phyloP scores from a whole-genome alignment of 495 filamentous ascomycete genomes.

The Penicillium herquei region DNA sequence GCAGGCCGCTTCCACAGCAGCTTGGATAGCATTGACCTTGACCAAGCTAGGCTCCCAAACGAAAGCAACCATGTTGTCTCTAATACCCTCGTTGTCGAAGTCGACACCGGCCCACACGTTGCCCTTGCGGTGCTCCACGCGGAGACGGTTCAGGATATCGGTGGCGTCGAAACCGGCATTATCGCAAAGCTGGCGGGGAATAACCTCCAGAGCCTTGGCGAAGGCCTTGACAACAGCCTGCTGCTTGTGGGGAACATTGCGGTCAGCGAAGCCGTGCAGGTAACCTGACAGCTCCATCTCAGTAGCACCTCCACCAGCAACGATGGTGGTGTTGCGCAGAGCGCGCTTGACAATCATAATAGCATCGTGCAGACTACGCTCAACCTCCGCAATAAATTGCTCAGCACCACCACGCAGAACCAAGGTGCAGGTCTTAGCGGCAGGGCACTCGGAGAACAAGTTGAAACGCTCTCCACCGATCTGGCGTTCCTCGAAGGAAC shows the following conservation, averaged over 20 bases:
- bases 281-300: conserved; percentile 97
- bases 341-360: conserved; percentile 99
- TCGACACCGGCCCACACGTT: conserved; percentile 95
- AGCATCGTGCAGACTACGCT: conserved; percentile 94
- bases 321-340: conserved; percentile 88
- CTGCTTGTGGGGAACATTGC: conserved; percentile 90
- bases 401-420: conserved; percentile 94
- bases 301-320: conserved; percentile 89
- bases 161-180: conserved; percentile 98
- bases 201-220: conserved; percentile 94
- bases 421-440: conserved; percentile 94
- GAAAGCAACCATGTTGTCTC: conserved; percentile 89
- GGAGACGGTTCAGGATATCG: conserved; percentile 90
- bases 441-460: conserved; percentile 93
- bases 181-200: conserved; percentile 94
- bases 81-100: conserved; percentile 85
- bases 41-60: conserved; percentile 97
- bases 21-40: conserved; percentile 96
- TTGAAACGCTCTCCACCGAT: conserved; percentile 98
- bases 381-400: conserved; percentile 98
- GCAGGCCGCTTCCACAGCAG: conserved; percentile 91
- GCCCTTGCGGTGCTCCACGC: conserved; percentile 90
- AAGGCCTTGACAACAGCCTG: conserved; percentile 97
- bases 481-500: conserved; percentile 88
- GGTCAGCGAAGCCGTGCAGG: conserved; percentile 87